A percentile compares a stretch with the other conserved stretches of the same genome.
These are phyloP conservation scores for Penstemon barbatus DNA, from an alignment of 257 asterid species.

Conservation along the genomic window DNA sequence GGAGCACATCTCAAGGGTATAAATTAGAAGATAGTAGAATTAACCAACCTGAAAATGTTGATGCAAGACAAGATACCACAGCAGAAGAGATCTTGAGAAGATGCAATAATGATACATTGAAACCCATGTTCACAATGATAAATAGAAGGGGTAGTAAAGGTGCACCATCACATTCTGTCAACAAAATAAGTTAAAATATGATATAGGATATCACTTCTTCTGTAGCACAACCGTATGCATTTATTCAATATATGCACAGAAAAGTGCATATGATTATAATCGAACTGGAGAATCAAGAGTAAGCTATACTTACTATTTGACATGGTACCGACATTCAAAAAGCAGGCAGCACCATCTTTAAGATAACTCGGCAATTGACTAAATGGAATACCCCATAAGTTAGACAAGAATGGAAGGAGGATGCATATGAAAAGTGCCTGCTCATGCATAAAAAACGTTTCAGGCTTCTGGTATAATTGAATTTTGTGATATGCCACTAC, in stretches of 20 bases:
- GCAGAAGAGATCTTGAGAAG: constrained; percentile 94
- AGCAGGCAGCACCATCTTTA: constrained; percentile 96
- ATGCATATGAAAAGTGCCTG: constrained; percentile 91
- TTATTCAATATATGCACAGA: not conserved
- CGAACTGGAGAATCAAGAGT: constrained; percentile 4
- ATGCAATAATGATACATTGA: constrained; percentile 79
- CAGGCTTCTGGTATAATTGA: constrained; percentile 34
- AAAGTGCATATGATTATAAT: not conserved
- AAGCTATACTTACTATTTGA: constrained; percentile 53
- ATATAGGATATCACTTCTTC: constrained; percentile 14
- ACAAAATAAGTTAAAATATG: constrained; percentile 20
- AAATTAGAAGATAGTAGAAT: not conserved
- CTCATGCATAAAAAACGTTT: constrained; percentile 25
- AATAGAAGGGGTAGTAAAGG: constrained; percentile 84
- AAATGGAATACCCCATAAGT: constrained; percentile 93
- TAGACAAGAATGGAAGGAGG: constrained; percentile 90
- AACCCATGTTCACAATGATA: constrained; percentile 85
- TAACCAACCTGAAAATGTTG: constrained; percentile 83
- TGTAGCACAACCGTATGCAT: constrained; percentile 5
- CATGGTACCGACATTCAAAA: constrained; percentile 77
- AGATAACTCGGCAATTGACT: constrained; percentile 70
- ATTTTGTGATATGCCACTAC: constrained; percentile 5
- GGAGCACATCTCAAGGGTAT: constrained; percentile 12
- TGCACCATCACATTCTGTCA: constrained; percentile 85
- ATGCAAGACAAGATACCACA: constrained; percentile 92